Base-by-base conservation (phyloP, 495 filamentous ascomycete species). In the Tuber microsphaerosporum region DNA sequence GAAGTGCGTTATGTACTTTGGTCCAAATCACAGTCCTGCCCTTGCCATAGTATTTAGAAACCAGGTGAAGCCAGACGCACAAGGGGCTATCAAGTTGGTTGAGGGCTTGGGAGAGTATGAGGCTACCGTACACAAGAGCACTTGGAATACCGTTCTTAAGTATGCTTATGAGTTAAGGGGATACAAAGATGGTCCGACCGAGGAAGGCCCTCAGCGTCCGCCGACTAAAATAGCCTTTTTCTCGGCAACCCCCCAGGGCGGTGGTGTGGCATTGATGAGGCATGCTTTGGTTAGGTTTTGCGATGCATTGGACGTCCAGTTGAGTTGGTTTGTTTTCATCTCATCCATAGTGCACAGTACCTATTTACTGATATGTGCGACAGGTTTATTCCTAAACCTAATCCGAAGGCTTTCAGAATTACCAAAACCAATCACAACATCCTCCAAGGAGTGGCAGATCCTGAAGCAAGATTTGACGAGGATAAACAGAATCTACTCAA, bases 371-470 rank as follows among this genome's bases (percentile, higher is more conserved):
- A 75, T n/a, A 73, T 56, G 34, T 46, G 34, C 48, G 72, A 43
- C 72, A 90, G 87, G 88, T 90, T 89, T 79, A 93, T 96, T 4
- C 93, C 93, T 8, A 94, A 93, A 81, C 93, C 93, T 26, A 90
- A 90, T 46, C 92, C 93, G 0, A 92, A 91, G 26, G 91, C 94
- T 22, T 97, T 96, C 84, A 88, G 92, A 46, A 91, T 93, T 75
- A 97, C 93, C 74, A 97, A 97, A 84, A 94, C 90, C 70, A 92
- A 93, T 79, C 93, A 97, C 87, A 97, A 97, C 82, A 95, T 95
- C 80, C 89, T 97, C 4, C 93, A 97, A 85, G 93, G 93, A 31
- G 92, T 94, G 39, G 88, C 89, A 44, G 84, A 86, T 41, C 88
- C 89, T 0, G 86, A 87, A 1, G 88, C 92, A 72, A 88, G 89